phyloP scores from a whole-genome alignment of 768 basidiomycete species.

The Mycena galopus region DNA sequence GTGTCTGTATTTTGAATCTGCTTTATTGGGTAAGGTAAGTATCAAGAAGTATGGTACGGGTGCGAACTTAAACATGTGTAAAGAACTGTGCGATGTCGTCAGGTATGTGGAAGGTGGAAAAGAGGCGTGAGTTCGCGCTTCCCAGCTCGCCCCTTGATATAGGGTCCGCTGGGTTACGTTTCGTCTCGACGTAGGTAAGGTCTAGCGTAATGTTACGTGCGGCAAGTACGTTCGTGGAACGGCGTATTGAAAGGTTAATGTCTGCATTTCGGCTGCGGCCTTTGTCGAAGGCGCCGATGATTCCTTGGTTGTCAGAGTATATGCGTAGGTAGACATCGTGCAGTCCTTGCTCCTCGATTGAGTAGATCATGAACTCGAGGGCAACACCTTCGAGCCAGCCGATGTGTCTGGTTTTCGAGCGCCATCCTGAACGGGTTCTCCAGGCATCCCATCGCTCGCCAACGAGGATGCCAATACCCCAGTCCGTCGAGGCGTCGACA shows the following conservation, averaged over 20 bases:
- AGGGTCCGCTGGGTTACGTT: background rate
- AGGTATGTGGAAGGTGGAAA: background rate
- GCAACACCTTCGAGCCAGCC: slow-evolving; percentile 43
- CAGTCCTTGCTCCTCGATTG: slow-evolving; percentile 27
- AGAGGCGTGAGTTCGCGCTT: background rate
- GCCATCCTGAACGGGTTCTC: slow-evolving; percentile 36
- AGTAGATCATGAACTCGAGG: slow-evolving; percentile 8
- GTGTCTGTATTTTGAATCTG: too few relatives aligned
- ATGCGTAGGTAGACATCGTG: slow-evolving; percentile 23
- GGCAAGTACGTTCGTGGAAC: background rate
- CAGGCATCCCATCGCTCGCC: slow-evolving; percentile 37
- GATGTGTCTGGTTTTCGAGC: slow-evolving; percentile 32
- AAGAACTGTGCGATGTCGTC: background rate
- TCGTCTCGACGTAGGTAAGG: slow-evolving; percentile 33
- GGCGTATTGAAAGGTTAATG: slow-evolving; percentile 30
- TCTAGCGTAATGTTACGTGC: background rate
- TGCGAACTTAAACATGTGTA: background rate
- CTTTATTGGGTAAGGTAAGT: too few relatives aligned
- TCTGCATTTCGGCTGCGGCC: background rate
- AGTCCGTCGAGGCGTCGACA: slow-evolving; percentile 42
- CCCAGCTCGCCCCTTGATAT: background rate
- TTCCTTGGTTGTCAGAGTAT: slow-evolving; percentile 21
- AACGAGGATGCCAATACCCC: slow-evolving; percentile 43
- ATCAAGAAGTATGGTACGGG: too few relatives aligned
- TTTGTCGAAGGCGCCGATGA: background rate